phyloP scores from a whole-genome alignment of 306 rosid species.

The Alnus glutinosa region DNA sequence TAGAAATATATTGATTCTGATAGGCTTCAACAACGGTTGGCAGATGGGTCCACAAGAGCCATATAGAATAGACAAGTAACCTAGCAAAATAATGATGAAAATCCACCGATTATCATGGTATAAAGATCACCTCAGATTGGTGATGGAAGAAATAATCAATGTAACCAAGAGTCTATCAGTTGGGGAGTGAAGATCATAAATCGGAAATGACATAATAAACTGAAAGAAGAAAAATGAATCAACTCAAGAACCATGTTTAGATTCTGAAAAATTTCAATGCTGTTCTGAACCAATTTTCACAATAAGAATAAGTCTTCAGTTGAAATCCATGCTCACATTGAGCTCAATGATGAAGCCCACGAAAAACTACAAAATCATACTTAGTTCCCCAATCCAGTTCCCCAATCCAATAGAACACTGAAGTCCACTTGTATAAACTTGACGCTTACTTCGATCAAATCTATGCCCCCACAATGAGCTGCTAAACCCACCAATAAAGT shows the following conservation, averaged over 20 bases:
- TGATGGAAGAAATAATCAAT: background rate
- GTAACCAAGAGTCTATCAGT: background rate
- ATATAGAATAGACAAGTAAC: too few relatives aligned
- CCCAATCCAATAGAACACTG: background rate
- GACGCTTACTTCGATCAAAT: background rate
- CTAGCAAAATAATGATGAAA: too few relatives aligned
- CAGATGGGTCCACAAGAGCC: background rate
- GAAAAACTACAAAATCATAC: background rate
- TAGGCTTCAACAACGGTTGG: background rate
- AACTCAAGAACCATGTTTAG: background rate
- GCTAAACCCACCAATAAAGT: background rate
- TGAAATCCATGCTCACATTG: background rate
- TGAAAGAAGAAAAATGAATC: conserved; percentile 1
- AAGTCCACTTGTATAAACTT: background rate
- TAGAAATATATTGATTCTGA: background rate
- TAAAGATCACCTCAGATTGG: background rate
- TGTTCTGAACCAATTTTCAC: background rate
- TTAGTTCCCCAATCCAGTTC: background rate
- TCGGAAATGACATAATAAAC: background rate
- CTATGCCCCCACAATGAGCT: background rate
- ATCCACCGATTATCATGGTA: background rate
- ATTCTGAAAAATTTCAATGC: background rate
- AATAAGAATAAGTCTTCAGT: background rate
- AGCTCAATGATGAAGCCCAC: background rate
- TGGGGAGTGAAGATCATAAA: background rate